phyloP scores from a whole-genome alignment of 2,329 filamentous ascomycete species.

The Dichotomopilus funicola region DNA sequence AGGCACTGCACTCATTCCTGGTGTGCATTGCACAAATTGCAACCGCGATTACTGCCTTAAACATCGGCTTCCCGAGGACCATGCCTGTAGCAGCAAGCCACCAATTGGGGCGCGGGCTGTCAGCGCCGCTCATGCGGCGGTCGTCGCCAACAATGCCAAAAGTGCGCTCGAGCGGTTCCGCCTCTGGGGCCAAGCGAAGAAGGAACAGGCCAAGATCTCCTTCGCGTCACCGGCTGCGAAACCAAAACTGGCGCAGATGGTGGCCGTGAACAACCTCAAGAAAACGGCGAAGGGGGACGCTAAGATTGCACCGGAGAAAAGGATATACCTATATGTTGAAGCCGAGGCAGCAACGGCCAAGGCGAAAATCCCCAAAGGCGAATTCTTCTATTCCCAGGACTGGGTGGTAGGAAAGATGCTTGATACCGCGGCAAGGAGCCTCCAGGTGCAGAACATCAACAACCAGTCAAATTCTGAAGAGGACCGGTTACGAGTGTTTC shows the following conservation, averaged over 20 bases:
- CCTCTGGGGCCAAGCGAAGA: constrained; percentile 68
- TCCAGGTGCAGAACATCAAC: constrained; percentile 80
- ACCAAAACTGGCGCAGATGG: constrained; percentile 55
- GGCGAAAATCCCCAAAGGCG: constrained; percentile 73
- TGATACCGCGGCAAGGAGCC: constrained; percentile 66
- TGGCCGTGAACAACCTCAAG: constrained; percentile 73
- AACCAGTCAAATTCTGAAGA: constrained; percentile 70
- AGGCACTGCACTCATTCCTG: constrained; percentile 60
- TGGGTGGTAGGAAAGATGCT: constrained; percentile 86
- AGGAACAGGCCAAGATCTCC: constrained; percentile 44
- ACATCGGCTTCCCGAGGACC: constrained; percentile 71
- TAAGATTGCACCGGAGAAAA: constrained; percentile 71
- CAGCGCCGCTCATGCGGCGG: constrained; percentile 33
- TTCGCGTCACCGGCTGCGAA: constrained; percentile 59
- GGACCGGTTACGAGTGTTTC: constrained; percentile 78
- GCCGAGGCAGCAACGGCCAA: constrained; percentile 81
- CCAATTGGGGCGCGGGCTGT: constrained; percentile 45
- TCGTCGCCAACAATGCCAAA: constrained; percentile 57
- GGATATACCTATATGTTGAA: constrained; percentile 87
- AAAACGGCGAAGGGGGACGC: constrained; percentile 84
- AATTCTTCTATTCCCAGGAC: constrained; percentile 73
- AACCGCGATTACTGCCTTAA: constrained; percentile 71
- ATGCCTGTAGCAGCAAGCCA: constrained; percentile 74
- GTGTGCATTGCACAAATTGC: constrained; percentile 65
- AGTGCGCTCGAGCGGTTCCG: constrained; percentile 71